Base-by-base conservation (phyloP, 2,329 filamentous ascomycete genomes). In the Blastomyces emzantsi region DNA sequence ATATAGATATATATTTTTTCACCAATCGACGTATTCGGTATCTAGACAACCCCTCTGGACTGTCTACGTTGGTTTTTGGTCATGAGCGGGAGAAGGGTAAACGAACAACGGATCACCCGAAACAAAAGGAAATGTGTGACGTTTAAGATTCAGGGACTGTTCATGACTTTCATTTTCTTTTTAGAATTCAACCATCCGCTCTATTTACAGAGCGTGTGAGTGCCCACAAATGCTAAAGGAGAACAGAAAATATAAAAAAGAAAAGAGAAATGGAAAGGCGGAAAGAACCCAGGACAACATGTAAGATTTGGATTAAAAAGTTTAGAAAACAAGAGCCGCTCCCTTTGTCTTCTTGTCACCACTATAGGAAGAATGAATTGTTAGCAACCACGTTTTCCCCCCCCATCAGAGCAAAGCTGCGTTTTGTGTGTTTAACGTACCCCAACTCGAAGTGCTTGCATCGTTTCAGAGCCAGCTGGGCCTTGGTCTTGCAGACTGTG, bases 331-430 rank as follows among this genome's bases (percentile, higher is more conserved):
- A 78, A 99, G 88, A 82, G 94, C 94, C 76, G 94, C 94, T 89
- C 94, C 94, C 92, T 99, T 99, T 76, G 94, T 99, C 91, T 99
- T 99, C 92, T 99, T 99, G 89, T 99, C 94, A 87, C 94, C 94
- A 88, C 94, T 96, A 74, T 75, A 66, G 68, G 25, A 66, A 68
- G 25, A 41, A 61, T 66, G 66, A 65, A 64, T 75, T 84, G 77
- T 47, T 30, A 58, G 28, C 49, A 19, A 58, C 13, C 19, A 36
- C 8, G 49, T 13, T 45, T 8, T 7, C 13, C 8, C 49, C 58
- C 11, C 49, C 58, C 36, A 13, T 39, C 13, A 39, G 36, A 39
- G 36, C 7, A 39, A 39, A 9, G 9, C 9, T 39, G 36, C 13
- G 17, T 47, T 11, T 49, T 43, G 47, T 17, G 52, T 22, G 11